Conservation (phyloP, 257 asterid genomes). For the Solanum medicagineum region DNA sequence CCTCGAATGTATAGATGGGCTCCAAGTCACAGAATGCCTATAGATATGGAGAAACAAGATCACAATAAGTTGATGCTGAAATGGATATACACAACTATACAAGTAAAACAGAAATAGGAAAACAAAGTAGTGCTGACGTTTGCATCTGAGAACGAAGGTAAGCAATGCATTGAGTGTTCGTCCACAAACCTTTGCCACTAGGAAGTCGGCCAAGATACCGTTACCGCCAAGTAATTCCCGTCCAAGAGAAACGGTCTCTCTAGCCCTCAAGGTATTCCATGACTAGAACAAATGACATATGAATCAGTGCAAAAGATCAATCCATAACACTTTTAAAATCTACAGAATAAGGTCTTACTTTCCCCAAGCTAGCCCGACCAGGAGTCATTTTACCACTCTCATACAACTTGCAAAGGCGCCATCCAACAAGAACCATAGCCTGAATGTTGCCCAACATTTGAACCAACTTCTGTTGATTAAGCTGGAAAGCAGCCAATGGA, state of each 20-base stretch:
- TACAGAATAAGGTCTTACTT: conserved; percentile 27
- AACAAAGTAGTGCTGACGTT: background rate
- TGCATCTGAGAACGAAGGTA: background rate
- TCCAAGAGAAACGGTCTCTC: conserved; percentile 83
- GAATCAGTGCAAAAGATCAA: background rate
- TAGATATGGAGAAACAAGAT: background rate
- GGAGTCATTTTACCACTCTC: conserved; percentile 93
- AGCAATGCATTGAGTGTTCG: background rate
- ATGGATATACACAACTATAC: background rate
- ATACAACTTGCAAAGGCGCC: conserved; percentile 93
- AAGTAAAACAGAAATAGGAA: background rate
- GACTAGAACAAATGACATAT: conserved; percentile 27
- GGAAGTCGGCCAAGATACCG: conserved; percentile 66
- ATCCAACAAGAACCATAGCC: conserved; percentile 79
- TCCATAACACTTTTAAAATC: background rate
- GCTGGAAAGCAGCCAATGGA: conserved; percentile 90
- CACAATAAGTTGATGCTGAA: background rate
- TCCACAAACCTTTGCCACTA: conserved; percentile 66
- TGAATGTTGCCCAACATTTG: conserved; percentile 79
- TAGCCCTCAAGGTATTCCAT: conserved; percentile 66
- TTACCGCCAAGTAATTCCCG: conserved; percentile 94
- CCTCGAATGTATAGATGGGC: conserved; percentile 88
- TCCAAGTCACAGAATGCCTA: conserved; percentile 97
- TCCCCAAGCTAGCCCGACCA: conserved; percentile 95
- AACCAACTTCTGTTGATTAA: conserved; percentile 83